A percentile compares a stretch with the other conserved stretches of the same genome.
These are phyloP conservation scores for Myxozyma geophila DNA, from an alignment of 805 yeast genomes.

Conservation along the genomic window DNA sequence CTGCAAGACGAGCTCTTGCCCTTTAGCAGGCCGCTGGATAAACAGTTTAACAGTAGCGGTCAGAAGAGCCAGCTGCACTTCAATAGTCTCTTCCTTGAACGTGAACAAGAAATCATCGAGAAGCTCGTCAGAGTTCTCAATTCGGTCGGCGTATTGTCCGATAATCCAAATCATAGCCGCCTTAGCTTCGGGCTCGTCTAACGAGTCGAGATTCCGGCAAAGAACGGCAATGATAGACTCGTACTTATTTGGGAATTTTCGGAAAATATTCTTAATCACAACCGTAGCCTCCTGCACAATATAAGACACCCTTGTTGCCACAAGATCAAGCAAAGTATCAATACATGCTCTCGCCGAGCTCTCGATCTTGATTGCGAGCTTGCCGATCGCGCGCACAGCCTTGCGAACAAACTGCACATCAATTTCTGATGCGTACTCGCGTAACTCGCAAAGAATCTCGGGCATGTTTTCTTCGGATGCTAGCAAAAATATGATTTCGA, in stretches of 20 bases:
- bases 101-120: conserved; percentile 52
- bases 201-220: conserved; percentile 52
- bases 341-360: conserved; percentile 68
- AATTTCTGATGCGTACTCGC: conserved; percentile 84
- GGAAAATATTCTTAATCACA: conserved; percentile 73
- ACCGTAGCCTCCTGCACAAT: conserved; percentile 80
- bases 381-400: conserved; percentile 88
- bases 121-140: conserved; percentile 50
- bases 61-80: conserved; percentile 73
- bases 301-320: conserved; percentile 68
- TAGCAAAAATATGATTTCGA: conserved; percentile 80
- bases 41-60: conserved; percentile 77
- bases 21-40: conserved; percentile 57
- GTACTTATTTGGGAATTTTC: conserved; percentile 71
- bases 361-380: conserved; percentile 77
- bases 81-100: conserved; percentile 67
- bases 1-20: conserved; percentile 61
- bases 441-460: conserved; percentile 71
- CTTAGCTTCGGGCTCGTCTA: conserved; percentile 79
- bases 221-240: conserved; percentile 52
- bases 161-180: conserved; percentile 81
- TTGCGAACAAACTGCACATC: conserved; percentile 86
- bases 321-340: conserved; percentile 60
- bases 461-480: conserved; percentile 68
- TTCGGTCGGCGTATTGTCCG: conserved; percentile 66